Conservation (phyloP, 1,284 basidiomycete genomes). For the Boletus semigastroideus region DNA sequence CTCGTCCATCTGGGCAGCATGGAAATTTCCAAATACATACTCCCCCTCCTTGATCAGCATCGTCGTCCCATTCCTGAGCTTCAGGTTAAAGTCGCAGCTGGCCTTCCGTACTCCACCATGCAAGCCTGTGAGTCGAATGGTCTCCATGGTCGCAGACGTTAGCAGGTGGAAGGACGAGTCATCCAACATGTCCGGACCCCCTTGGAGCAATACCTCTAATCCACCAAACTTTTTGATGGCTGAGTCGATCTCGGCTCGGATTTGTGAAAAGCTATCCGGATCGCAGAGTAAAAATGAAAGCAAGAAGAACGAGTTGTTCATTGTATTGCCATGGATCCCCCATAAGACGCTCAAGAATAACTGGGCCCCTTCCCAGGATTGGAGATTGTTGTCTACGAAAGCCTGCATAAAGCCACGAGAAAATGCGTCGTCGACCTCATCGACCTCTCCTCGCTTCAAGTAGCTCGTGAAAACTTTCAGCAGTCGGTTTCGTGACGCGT, state of each 20-base stretch:
- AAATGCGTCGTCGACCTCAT: slow-evolving; percentile 8
- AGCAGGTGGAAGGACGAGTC: slow-evolving; percentile 20
- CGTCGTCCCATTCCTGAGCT: slow-evolving; percentile 2
- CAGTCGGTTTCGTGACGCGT: slow-evolving; percentile 16
- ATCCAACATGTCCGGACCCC: slow-evolving; percentile 16
- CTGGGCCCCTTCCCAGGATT: slow-evolving; percentile 17
- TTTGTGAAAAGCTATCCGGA: slow-evolving; percentile 4
- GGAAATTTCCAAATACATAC: slow-evolving; percentile 22
- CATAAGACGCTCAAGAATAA: slow-evolving; percentile 26
- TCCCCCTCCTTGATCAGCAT: slow-evolving; percentile 23
- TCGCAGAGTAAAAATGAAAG: slow-evolving; percentile 22
- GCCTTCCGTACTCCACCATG: slow-evolving; percentile 21
- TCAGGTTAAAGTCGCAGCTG: slow-evolving; percentile 18
- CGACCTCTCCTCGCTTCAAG: slow-evolving; percentile 10
- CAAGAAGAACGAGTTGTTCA: slow-evolving; percentile 20
- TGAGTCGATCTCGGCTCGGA: slow-evolving; percentile 25
- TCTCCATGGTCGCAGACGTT: slow-evolving; percentile 32
- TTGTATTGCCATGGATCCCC: slow-evolving; percentile 23
- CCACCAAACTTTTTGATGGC: slow-evolving; percentile 13
- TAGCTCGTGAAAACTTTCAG: slow-evolving; percentile 10
- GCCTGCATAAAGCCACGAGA: slow-evolving; percentile 11
- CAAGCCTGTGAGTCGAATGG: slow-evolving; percentile 21
- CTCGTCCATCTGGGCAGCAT: no score
- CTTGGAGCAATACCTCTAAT: slow-evolving; percentile 15
- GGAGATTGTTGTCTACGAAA: slow-evolving; percentile 22